phyloP scores from a whole-genome alignment of 192 early-diverging fungal genomes.

The Piromyces finnis region DNA sequence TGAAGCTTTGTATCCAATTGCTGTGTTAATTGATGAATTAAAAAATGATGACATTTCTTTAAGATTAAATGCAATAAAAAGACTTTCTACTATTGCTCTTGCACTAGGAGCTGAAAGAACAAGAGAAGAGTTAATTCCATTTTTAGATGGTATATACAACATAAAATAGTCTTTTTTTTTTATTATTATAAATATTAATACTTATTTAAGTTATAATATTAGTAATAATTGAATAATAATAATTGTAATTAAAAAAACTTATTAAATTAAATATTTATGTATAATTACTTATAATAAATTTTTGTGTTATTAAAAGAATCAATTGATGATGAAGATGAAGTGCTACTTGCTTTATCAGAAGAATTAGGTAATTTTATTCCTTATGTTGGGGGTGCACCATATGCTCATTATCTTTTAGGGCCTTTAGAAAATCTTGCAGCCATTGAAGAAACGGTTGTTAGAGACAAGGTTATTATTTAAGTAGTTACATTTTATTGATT shows the following conservation, averaged over 20 bases:
- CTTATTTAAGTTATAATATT: no score
- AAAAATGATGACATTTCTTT: constrained; percentile 79
- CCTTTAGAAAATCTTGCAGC: constrained; percentile 92
- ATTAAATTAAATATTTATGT: no score
- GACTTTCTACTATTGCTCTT: constrained; percentile 71
- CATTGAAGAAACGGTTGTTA: constrained; percentile 93
- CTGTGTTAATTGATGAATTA: constrained; percentile 77
- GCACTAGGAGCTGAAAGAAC: constrained; percentile 91
- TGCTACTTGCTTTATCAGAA: constrained; percentile 79
- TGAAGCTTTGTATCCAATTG: constrained; percentile 67
- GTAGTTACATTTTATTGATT: no score
- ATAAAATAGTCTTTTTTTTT: no score
- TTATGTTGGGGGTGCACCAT: constrained; percentile 76
- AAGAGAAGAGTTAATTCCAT: constrained; percentile 89
- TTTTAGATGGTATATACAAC: constrained; percentile 80
- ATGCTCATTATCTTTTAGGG: constrained; percentile 67
- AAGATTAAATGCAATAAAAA: constrained; percentile 64
- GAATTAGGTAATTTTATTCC: constrained; percentile 87
- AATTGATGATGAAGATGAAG: constrained; percentile 98
- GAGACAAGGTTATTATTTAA: constrained; percentile 97
- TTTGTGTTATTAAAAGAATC: no score
- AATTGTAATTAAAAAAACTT: no score
- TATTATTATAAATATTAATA: no score
- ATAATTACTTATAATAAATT: no score
- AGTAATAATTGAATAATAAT: no score